phyloP scores from a whole-genome alignment of 768 basidiomycete species.

The Hysterangium stoloniferum region DNA sequence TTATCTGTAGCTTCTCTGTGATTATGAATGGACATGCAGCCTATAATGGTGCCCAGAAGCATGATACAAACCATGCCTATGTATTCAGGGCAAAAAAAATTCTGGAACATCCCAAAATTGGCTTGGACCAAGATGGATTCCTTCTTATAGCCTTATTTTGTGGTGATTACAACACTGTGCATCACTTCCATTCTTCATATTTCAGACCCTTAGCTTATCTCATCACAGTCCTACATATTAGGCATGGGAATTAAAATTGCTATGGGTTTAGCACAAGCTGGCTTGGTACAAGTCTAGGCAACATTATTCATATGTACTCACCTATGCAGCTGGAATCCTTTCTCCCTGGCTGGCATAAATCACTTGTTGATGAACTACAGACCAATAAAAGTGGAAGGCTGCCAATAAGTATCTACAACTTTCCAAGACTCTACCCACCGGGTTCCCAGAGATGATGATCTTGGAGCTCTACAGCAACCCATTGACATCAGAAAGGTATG shows the following conservation, averaged over 20 bases:
- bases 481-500: slow-evolving; percentile 58
- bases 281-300: slow-evolving; percentile 60
- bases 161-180: slow-evolving; percentile 77
- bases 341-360: slow-evolving; percentile 54
- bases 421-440: slow-evolving; percentile 51
- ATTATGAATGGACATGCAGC: slow-evolving; percentile 65
- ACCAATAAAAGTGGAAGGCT: slow-evolving; percentile 61
- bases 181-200: background rate
- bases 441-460: slow-evolving; percentile 68
- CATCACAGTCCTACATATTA: background rate
- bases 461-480: slow-evolving; percentile 74
- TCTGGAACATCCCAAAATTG: slow-evolving; percentile 36
- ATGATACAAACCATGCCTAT: slow-evolving; percentile 62
- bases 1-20: slow-evolving; percentile 83
- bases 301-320: slow-evolving; percentile 45
- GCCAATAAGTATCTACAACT: slow-evolving; percentile 56
- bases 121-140: slow-evolving; percentile 56
- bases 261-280: slow-evolving; percentile 64
- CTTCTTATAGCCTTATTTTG: slow-evolving; percentile 78
- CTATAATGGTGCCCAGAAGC: slow-evolving; percentile 61
- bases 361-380: slow-evolving; percentile 54
- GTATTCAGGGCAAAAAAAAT: slow-evolving; percentile 34
- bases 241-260: slow-evolving; percentile 28
- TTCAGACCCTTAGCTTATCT: background rate
- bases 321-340: slow-evolving; percentile 42